Conservation (phyloP, 306 rosid species). For the Spatholobus suberectus region DNA sequence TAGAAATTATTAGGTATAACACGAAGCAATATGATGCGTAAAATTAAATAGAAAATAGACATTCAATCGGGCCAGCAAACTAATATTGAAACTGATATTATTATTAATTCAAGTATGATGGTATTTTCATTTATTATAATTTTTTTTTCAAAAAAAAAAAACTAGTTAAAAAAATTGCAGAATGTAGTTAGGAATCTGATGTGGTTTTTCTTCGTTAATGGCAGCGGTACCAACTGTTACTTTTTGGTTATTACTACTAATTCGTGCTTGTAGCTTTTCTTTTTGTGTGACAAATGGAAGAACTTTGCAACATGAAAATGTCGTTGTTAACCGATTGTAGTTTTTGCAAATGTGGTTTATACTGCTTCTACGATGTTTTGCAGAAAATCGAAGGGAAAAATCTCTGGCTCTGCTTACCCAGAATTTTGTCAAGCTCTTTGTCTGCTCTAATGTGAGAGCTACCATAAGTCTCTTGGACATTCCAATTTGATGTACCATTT, state of each 20-base stretch:
- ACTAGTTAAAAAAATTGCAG: not conserved
- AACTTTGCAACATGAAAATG: not conserved
- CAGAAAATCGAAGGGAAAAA: conserved; percentile 90
- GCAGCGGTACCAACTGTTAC: not conserved
- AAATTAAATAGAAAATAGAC: not conserved
- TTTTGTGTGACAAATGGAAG: not conserved
- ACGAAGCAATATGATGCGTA: not conserved
- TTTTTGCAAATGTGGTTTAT: conserved; percentile 1
- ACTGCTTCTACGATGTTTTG: not conserved
- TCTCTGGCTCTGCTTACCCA: conserved; percentile 89
- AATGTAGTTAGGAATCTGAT: not conserved
- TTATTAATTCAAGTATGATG: not conserved
- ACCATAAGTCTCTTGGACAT: not conserved
- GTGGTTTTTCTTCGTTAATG: not conserved
- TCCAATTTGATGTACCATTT: not conserved
- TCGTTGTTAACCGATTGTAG: not conserved
- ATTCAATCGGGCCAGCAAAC: not conserved
- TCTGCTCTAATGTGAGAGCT: conserved; percentile 78
- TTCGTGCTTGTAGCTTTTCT: not conserved
- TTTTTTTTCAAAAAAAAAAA: too few relatives aligned
- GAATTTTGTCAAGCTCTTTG: conserved; percentile 93
- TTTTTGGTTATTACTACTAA: not conserved
- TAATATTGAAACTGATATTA: not conserved
- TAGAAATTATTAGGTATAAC: not conserved
- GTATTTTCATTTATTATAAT: not conserved